These are phyloP conservation scores for Linnemannia exigua DNA, from an alignment of 192 early-diverging fungal species.

Conservation along the genomic window DNA sequence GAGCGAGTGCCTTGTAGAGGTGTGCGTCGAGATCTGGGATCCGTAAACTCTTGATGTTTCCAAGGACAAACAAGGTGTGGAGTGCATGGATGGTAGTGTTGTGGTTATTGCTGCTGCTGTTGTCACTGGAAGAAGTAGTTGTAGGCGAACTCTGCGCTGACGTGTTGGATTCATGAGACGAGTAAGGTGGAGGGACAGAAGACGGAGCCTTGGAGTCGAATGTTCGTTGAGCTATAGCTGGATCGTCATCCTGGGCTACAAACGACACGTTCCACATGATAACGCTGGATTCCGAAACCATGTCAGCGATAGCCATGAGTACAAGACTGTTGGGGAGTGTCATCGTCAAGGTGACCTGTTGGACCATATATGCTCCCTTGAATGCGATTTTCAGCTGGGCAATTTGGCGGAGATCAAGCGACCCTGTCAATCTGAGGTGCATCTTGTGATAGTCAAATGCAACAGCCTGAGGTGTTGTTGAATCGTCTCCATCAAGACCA, in stretches of 20 bases:
- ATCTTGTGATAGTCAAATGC: constrained; percentile 23
- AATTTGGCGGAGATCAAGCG: not conserved
- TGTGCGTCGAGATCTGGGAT: constrained; percentile 23
- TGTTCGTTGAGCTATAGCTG: not conserved
- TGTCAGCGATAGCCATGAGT: constrained; percentile 8
- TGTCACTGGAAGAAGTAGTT: not conserved
- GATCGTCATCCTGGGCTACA: not conserved
- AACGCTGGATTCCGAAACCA: constrained; percentile 15
- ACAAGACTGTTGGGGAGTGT: constrained; percentile 1
- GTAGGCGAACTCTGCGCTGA: not conserved
- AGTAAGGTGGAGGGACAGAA: constrained; percentile 14
- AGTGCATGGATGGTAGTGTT: constrained; percentile 10
- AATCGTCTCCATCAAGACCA: no score
- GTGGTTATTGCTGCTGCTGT: not conserved
- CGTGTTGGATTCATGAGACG: not conserved
- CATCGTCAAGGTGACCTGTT: constrained; percentile 19
- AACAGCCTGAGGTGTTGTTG: not conserved
- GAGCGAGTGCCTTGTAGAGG: not conserved
- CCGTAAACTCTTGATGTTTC: constrained; percentile 11
- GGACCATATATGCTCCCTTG: constrained; percentile 10
- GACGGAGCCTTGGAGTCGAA: not conserved
- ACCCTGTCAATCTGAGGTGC: constrained; percentile 14
- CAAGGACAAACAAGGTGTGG: constrained; percentile 11
- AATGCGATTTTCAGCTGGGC: not conserved
- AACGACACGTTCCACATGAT: constrained; percentile 15